A percentile compares a stretch with the other conserved stretches of the same genome.
Conservation (phyloP, 2,329 filamentous ascomycete species). For the Fusarium avenaceum region DNA sequence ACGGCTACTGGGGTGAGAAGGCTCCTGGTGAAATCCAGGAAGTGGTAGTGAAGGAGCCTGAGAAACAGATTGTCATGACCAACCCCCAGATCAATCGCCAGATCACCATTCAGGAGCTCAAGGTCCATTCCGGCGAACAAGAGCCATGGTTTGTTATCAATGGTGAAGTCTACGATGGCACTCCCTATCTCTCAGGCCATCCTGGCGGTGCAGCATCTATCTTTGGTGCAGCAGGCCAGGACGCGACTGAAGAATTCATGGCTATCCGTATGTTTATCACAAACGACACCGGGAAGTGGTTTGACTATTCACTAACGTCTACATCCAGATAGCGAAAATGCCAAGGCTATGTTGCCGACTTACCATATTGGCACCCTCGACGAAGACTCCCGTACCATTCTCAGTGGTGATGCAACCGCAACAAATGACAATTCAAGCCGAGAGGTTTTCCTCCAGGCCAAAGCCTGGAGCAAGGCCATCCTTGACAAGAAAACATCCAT, state of each 20-base stretch:
- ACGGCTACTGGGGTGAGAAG: constrained; percentile 87
- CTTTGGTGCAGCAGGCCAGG: constrained; percentile 82
- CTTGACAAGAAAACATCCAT: constrained; percentile 77
- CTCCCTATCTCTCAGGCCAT: constrained; percentile 82
- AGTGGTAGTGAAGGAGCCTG: constrained; percentile 61
- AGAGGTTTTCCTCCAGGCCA: constrained; percentile 77
- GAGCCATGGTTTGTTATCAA: constrained; percentile 90
- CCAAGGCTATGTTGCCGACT: constrained; percentile 87
- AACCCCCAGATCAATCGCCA: constrained; percentile 72
- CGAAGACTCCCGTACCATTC: constrained; percentile 64
- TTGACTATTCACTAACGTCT: constrained; percentile 42
- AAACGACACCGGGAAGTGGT: not conserved
- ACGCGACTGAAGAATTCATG: constrained; percentile 89
- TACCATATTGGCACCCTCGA: constrained; percentile 89
- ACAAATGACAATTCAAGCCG: constrained; percentile 61
- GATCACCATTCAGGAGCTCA: constrained; percentile 80
- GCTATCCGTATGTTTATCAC: constrained; percentile 79
- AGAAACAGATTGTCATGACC: constrained; percentile 81
- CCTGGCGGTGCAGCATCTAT: constrained; percentile 91
- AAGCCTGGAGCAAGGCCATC: constrained; percentile 79
- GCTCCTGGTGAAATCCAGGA: constrained; percentile 65
- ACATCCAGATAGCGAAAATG: constrained; percentile 85
- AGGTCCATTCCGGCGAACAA: constrained; percentile 72
- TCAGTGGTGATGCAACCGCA: constrained; percentile 59
- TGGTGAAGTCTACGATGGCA: constrained; percentile 91